Percentiles rank a stretch among this genome's conserved stretches.
Evolutionary conservation across 2,329 filamentous ascomycete genomes (phyloP).

Genomic region (Iodosphaeria phyllophila): DNA sequence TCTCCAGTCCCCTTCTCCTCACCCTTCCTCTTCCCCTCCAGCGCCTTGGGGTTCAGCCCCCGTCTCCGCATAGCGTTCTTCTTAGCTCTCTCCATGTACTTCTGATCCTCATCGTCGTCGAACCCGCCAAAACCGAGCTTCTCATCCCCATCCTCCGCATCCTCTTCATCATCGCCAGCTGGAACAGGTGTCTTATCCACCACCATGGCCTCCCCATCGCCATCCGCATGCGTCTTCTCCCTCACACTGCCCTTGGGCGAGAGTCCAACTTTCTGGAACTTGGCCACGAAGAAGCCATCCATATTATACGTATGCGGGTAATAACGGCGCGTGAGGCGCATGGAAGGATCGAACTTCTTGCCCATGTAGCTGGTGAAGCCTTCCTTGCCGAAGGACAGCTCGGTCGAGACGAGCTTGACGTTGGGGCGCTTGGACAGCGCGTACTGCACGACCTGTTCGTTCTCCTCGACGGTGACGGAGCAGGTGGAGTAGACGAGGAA

Average conservation of each 20-base stretch:
- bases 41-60: constrained; percentile 51
- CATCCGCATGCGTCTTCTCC: constrained; percentile 8
- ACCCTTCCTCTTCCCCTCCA: constrained; percentile 22
- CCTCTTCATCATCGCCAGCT: constrained; percentile 15
- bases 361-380: constrained; percentile 72
- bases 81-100: constrained; percentile 56
- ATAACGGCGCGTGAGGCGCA: constrained; percentile 70
- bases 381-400: constrained; percentile 75
- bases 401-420: constrained; percentile 81
- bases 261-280: constrained; percentile 82
- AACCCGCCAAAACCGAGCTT: constrained; percentile 51
- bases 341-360: constrained; percentile 74
- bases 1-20: constrained; percentile 7
- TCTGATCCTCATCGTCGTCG: constrained; percentile 53
- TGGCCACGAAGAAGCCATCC: constrained; percentile 95
- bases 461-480: constrained; percentile 40
- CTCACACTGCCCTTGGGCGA: constrained; percentile 41
- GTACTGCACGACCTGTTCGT: constrained; percentile 87
- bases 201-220: constrained; percentile 21
- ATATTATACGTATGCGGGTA: constrained; percentile 90
- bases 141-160: constrained; percentile 21
- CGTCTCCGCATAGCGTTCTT: constrained; percentile 55
- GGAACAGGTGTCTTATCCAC: constrained; percentile 54
- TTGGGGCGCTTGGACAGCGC: constrained; percentile 83
- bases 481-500: constrained; percentile 57